Evolutionary conservation across 176 grass and related monocot species (phyloP), one percentile per base, ranked within the genome.

Genomic region (Miscanthus lutarioriparius): DNA sequence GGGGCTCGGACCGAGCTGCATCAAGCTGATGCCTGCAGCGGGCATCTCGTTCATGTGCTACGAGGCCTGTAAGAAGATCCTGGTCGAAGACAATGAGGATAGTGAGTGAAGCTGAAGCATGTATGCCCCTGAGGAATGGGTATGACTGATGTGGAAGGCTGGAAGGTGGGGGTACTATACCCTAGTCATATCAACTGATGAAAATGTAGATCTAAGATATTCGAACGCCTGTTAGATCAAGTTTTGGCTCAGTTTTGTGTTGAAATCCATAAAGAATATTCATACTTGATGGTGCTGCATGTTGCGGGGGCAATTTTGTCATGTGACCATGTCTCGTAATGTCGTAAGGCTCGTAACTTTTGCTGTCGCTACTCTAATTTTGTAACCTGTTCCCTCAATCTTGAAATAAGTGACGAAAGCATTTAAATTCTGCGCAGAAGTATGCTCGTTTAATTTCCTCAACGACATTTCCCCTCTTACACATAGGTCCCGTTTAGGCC

Each of bases 11-110:
- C 96, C 96, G 4, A 99, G 96, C 87, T 99, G 96, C 88, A 99
- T 96, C 84, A 99, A 99, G 84, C 65, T 99, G 54, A 91, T 99
- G 82, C 96, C 96, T 47, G 96, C 96, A 2, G 93, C 96, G 0
- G 96, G 96, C 64, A 99, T 99, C 75, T 96, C 93, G 0, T 99
- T 99, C 88, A 99, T 99, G 96, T 99, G 96, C 86, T 99, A 99
- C 4, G 93, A 99, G 82, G 93, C 96, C 27, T 99, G 96, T 75
- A 96, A 99, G 86, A 99, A 96, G 86, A 96, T 99, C 41, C 75
- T 99, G 49, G 80, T 94, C 17, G 93, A 94, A 85, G 79, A 83
- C 49, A 68, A 94, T 48, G 81, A 88, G 67, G 86, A 94, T 38
- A 77, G 78, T 38, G 67, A 84, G 35, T 73, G 81, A 86, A 78